Conservation (phyloP, 2,329 filamentous ascomycete genomes). For the Rutstroemia sp. region DNA sequence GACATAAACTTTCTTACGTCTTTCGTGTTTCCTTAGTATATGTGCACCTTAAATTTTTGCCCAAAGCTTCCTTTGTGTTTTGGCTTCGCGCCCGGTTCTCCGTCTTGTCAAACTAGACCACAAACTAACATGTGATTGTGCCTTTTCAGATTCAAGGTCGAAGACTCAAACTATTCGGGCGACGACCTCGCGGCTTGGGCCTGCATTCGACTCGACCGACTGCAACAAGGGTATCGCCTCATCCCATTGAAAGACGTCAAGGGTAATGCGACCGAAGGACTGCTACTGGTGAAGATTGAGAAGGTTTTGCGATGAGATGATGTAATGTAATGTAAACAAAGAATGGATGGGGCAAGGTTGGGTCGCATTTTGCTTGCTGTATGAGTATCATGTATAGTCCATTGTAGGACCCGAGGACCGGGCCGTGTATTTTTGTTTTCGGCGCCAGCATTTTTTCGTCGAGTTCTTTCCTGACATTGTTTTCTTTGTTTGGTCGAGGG, state of each 20-base stretch:
- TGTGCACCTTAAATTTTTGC: too few relatives aligned
- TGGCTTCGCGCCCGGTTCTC: too few relatives aligned
- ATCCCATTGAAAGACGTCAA: conserved; percentile 66
- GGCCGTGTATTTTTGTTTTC: not conserved
- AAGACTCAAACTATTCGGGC: conserved; percentile 73
- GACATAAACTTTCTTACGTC: not conserved
- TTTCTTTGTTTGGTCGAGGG: not conserved
- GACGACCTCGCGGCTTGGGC: conserved; percentile 83
- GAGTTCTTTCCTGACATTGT: not conserved
- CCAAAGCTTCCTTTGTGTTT: not conserved
- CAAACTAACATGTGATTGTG: not conserved
- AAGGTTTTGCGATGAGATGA: conserved; percentile 36
- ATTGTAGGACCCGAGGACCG: not conserved
- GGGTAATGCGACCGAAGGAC: conserved; percentile 58
- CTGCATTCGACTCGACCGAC: conserved; percentile 75
- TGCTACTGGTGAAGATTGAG: conserved; percentile 65
- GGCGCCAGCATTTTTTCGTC: not conserved
- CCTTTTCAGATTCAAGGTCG: conserved; percentile 59
- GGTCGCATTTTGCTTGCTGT: not conserved
- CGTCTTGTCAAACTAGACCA: too few relatives aligned
- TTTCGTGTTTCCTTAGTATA: too few relatives aligned
- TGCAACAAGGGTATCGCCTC: conserved; percentile 69
- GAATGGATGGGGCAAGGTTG: too few relatives aligned
- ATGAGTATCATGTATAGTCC: not conserved
- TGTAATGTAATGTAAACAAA: not conserved